Percentiles rank a stretch among this genome's conserved stretches.
phyloP scores from a whole-genome alignment of 345 rosid species.

The Laguncularia racemosa region DNA sequence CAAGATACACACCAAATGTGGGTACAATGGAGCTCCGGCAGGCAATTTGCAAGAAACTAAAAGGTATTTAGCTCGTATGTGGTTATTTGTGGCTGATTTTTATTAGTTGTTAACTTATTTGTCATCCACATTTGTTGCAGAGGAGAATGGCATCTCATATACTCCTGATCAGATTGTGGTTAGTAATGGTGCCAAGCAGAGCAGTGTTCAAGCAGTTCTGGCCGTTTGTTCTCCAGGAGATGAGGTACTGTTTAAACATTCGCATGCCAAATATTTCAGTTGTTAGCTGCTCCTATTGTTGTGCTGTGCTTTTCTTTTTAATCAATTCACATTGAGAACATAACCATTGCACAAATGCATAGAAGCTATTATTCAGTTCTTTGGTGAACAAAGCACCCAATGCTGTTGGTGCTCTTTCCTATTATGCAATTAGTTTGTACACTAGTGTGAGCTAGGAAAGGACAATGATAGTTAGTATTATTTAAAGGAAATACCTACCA shows the following conservation, averaged over 20 bases:
- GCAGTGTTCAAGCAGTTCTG: constrained; percentile 66
- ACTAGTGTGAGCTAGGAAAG: no score
- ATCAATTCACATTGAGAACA: no score
- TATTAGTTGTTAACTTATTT: not conserved
- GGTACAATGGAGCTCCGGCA: constrained; percentile 77
- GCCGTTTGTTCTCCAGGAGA: constrained; percentile 97
- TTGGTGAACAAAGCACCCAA: no score
- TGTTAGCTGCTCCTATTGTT: not conserved
- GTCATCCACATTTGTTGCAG: constrained; percentile 21
- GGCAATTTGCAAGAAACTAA: constrained; percentile 78
- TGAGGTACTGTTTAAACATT: constrained; percentile 46
- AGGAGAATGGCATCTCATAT: constrained; percentile 84
- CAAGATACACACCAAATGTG: constrained; percentile 83
- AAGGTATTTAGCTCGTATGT: constrained; percentile 31
- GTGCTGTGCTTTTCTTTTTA: not conserved
- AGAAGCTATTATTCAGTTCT: no score
- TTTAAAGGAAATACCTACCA: no score
- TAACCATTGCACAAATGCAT: no score
- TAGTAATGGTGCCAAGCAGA: constrained; percentile 96
- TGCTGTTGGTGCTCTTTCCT: no score
- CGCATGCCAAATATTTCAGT: not conserved
- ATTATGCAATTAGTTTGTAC: no score
- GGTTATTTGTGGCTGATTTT: no score
- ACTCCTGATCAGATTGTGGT: constrained; percentile 78
- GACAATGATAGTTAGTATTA: no score